Evolutionary conservation across 2,329 filamentous ascomycete species (phyloP), one percentile per base, ranked within the genome.

Genomic region (Cladophialophora bantiana): DNA sequence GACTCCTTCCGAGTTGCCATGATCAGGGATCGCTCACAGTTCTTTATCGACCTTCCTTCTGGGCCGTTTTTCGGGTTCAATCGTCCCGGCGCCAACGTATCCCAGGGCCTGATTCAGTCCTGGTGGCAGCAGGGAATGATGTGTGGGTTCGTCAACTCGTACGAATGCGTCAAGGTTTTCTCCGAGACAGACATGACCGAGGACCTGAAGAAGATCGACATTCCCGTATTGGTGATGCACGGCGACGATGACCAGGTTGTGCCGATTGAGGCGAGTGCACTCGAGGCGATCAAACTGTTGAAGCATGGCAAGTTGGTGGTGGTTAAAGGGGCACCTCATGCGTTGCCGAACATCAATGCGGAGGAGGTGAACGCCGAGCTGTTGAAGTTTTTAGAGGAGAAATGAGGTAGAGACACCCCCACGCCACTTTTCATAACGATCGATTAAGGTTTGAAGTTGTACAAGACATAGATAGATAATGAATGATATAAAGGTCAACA

Each of bases 71-170:
- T 78, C 53, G 73, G 73, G 0, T 78, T 77, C 57, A 79, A 79
- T 42, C 74, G 75, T 13, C 69, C 74, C 4, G 72, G 72, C 13
- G 74, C 69, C 0, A 69, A 75, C 56, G 71, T 70, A 36, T 76
- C 74, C 15, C 74, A 81, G 66, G 79, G 78, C 0, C 73, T 78
- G 52, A 78, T 81, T 53, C 72, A 77, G 18, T 77, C 72, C 59
- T 82, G 78, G 79, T 82, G 75, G 74, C 69, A 72, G 65, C 77
- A 80, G 71, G 78, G 78, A 1, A 80, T 81, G 79, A 72, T 73
- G 60, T 72, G 75, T 31, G 75, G 78, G 10, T 79, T 79, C 70
- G 79, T 78, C 68, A 70, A 72, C 34, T 72, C 77, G 0, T 81
- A 81, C 65, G 79, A 82, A 65, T 79, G 75, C 56, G 75, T 81